Base-by-base conservation (phyloP, 1,139 yeast genomes). In the Sugiyamaella novakii region DNA sequence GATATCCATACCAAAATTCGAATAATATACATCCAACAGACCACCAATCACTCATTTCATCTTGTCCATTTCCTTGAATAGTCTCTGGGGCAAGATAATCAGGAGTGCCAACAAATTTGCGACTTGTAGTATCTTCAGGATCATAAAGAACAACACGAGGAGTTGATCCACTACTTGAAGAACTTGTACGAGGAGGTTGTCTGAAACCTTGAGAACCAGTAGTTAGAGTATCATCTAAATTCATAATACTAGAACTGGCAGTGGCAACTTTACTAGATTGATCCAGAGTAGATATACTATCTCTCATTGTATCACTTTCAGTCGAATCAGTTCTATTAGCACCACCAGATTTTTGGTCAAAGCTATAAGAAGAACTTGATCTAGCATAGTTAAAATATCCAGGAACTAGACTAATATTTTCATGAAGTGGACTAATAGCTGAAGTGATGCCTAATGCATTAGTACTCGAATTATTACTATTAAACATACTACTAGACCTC, bases 1-100 rank as follows among this genome's bases (percentile, higher is more conserved):
- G 97, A 63, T 83, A 87, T 0, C 98, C 98, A 65, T 87, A 87
- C 46, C 89, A 69, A 62, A 92, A 84, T 67, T 94, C 99, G 71
- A 92, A 94, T 48, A 91, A 69, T 51, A 94, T 89, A 68, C 98
- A 92, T 0, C 99, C 99, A 39, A 91, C 79, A 1, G 98, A 87
- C 98, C 98, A 94, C 98, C 98, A 94, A 72, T 94, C 99, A 31
- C 95, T 83, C 38, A 84, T 79, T 58, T 84, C 92, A 55, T 84
- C 88, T 65, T 92, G 97, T 0, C 88, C 87, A 5, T 77, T 75
- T 27, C 98, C 98, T 42, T 79, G 74, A 55, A 94, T 88, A 0
- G 97, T 91, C 64, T 94, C 99, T 0, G 99, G 99, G 0, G 99
- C 95, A 35, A 94, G 76, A 66, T 94, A 94, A 64, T 94, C 99